A percentile compares a stretch with the other conserved stretches of the same genome.
These are phyloP conservation scores for Whalleya microplaca DNA, from an alignment of 2,329 filamentous ascomycete species.

Conservation along the genomic window DNA sequence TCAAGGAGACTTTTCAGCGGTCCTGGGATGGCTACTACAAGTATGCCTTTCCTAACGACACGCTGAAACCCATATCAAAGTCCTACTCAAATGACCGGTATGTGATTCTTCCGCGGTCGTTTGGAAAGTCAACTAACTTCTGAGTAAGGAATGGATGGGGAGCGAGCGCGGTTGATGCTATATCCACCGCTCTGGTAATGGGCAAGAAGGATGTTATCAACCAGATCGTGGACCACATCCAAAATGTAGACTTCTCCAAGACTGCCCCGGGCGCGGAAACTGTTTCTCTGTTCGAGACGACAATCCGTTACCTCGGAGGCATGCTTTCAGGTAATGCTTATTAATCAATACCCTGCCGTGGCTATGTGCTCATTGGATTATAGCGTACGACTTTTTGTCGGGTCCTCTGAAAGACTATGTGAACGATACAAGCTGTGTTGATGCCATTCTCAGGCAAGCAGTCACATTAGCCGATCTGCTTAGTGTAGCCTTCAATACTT, in stretches of 20 bases:
- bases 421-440: conserved; percentile 49
- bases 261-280: conserved; percentile 49
- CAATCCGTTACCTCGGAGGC: conserved; percentile 84
- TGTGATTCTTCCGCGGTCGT: conserved; percentile 22
- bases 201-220: conserved; percentile 67
- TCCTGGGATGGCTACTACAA: conserved; percentile 75
- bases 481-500: conserved; percentile 77
- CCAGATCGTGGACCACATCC: conserved; percentile 72
- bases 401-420: conserved; percentile 63
- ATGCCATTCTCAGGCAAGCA: conserved; percentile 68
- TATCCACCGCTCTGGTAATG: conserved; percentile 82
- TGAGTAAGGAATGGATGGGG: conserved; percentile 77
- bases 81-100: conserved; percentile 71
- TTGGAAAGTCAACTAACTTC: conserved; percentile 19
- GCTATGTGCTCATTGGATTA: conserved; percentile 10
- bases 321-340: conserved; percentile 66
- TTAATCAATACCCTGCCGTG: conserved; percentile 7
- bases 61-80: conserved; percentile 71
- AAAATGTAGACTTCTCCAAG: conserved; percentile 69
- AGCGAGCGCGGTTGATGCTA: conserved; percentile 78
- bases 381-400: conserved; percentile 71
- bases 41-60: conserved; percentile 79
- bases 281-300: conserved; percentile 87
- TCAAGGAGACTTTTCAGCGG: conserved; percentile 70
- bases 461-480: conserved; percentile 71